A percentile compares a stretch with the other conserved stretches of the same genome.
phyloP scores from a whole-genome alignment of 2,329 filamentous ascomycete species.

The Aspergillus fructus region DNA sequence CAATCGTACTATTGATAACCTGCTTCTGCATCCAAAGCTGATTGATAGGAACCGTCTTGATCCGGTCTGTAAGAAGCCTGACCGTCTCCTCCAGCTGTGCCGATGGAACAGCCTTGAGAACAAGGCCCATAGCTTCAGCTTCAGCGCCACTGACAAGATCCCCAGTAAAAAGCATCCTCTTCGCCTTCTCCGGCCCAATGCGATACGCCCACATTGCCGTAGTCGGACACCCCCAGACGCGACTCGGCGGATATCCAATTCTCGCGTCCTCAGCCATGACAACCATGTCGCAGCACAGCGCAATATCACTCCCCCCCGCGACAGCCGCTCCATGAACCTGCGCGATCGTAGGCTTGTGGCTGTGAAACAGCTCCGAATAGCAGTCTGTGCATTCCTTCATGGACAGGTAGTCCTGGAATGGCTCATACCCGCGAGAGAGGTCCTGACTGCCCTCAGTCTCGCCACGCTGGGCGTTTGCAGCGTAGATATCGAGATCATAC shows the following conservation, averaged over 20 bases:
- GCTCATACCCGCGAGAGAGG: conserved; percentile 2
- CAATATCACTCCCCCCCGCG: conserved; percentile 13
- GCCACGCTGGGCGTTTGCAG: background rate
- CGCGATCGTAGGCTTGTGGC: conserved; percentile 9
- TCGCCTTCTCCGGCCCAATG: conserved; percentile 8
- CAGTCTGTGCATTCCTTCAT: conserved; percentile 11
- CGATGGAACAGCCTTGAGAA: conserved; percentile 10
- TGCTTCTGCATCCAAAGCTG: conserved; percentile 13
- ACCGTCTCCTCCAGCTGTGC: conserved; percentile 8
- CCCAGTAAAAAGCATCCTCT: conserved; percentile 14
- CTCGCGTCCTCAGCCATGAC: conserved; percentile 11
- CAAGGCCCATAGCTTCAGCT: conserved; percentile 8
- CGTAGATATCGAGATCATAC: conserved; percentile 4
- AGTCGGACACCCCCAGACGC: conserved; percentile 12
- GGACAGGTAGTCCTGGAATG: background rate
- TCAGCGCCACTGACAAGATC: conserved; percentile 10
- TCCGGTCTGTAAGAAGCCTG: background rate
- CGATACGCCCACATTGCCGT: conserved; percentile 15
- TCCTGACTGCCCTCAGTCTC: conserved; percentile 7
- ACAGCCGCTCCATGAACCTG: conserved; percentile 11
- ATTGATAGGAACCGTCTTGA: conserved; percentile 6
- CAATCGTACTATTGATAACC: conserved; percentile 9
- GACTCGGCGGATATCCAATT: conserved; percentile 12
- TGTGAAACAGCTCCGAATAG: conserved; percentile 9
- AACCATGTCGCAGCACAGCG: conserved; percentile 9